Percentiles rank a stretch among this genome's conserved stretches.
Evolutionary conservation across 805 yeast species (phyloP).

Genomic region (Metschnikowia kofuensis): DNA sequence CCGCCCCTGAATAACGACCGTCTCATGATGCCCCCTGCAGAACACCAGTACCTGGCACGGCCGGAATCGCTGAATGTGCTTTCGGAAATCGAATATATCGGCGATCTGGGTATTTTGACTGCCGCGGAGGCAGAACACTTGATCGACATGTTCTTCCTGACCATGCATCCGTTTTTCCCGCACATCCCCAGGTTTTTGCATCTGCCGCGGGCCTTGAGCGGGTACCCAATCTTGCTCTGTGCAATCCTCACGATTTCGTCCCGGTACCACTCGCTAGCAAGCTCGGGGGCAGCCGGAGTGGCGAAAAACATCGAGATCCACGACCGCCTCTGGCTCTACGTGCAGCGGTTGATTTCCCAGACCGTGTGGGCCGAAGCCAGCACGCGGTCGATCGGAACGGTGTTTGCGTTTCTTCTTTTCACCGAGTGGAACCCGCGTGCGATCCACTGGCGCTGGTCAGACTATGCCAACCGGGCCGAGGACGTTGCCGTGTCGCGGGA

Average conservation of each 20-base stretch:
- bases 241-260: constrained; percentile 79
- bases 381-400: constrained; percentile 82
- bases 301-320: constrained; percentile 62
- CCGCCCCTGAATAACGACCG: constrained; percentile 19
- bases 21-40: constrained; percentile 43
- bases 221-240: constrained; percentile 77
- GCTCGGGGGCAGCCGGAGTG: constrained; percentile 22
- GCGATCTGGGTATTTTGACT: constrained; percentile 52
- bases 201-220: constrained; percentile 60
- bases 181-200: constrained; percentile 75
- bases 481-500: constrained; percentile 22
- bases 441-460: constrained; percentile 83
- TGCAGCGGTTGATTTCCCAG: constrained; percentile 76
- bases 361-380: constrained; percentile 95
- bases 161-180: constrained; percentile 90
- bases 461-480: constrained; percentile 68
- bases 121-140: constrained; percentile 59
- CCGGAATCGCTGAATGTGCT: constrained; percentile 48
- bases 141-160: constrained; percentile 61
- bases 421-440: constrained; percentile 97
- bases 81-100: constrained; percentile 64
- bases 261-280: constrained; percentile 63
- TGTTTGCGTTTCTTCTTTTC: constrained; percentile 75
- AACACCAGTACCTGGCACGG: constrained; percentile 38
- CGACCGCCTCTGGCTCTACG: constrained; percentile 78